phyloP scores from a whole-genome alignment of 768 basidiomycete genomes.

The Calocybe cyanea region DNA sequence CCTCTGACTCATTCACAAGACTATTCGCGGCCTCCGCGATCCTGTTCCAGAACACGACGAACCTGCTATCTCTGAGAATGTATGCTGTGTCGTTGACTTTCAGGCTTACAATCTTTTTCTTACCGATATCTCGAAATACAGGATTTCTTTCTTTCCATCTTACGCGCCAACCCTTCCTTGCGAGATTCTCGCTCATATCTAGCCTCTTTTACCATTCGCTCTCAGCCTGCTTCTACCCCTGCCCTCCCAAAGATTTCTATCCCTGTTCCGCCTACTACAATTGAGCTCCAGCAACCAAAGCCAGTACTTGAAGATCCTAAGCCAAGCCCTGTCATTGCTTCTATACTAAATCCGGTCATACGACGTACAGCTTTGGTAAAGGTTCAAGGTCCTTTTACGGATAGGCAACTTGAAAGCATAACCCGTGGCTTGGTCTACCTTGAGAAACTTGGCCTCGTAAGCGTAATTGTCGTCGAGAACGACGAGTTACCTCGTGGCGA shows the following conservation, averaged over 20 bases:
- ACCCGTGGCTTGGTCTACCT: conserved; percentile 91
- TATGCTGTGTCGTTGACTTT: conserved; percentile 19
- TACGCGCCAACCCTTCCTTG: conserved; percentile 87
- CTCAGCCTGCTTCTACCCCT: conserved; percentile 29
- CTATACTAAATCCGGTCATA: conserved; percentile 81
- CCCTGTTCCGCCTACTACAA: conserved; percentile 23
- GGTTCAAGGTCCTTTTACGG: conserved; percentile 92
- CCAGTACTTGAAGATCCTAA: conserved; percentile 33
- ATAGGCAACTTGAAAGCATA: conserved; percentile 91
- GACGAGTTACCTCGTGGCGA: conserved; percentile 70
- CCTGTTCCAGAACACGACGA: conserved; percentile 35
- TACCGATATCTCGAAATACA: conserved; percentile 30
- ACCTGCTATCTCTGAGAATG: conserved; percentile 45
- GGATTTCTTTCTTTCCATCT: conserved; percentile 96
- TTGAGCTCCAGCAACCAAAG: conserved; percentile 28
- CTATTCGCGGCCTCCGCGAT: conserved; percentile 35
- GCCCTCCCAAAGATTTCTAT: conserved; percentile 21
- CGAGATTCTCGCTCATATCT: conserved; percentile 90
- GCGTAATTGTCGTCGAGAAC: conserved; percentile 92
- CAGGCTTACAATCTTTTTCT: conserved; percentile 11
- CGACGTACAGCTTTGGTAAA: conserved; percentile 93
- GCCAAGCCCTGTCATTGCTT: conserved; percentile 56
- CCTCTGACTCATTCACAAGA: conserved; percentile 29
- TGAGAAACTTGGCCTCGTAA: conserved; percentile 92
- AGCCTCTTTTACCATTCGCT: conserved; percentile 80